Evolutionary conservation across 257 asterid species (phyloP).

Genomic region (Eustoma russellianum): DNA sequence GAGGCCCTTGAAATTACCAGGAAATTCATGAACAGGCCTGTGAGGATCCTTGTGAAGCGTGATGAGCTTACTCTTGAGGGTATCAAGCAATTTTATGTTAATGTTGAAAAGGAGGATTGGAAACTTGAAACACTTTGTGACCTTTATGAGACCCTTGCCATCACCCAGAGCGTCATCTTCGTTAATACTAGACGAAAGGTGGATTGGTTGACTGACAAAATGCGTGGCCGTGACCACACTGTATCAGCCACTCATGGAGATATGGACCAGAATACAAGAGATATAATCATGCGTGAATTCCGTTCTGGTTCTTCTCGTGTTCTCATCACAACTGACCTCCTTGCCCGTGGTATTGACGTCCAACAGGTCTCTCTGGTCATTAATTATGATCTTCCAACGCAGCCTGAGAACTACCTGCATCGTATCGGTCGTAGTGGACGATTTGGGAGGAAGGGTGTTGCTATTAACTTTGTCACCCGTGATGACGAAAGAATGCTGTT

Average conservation of each 20-base stretch:
- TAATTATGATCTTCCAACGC: slow-evolving; percentile 72
- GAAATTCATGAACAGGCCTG: slow-evolving; percentile 44
- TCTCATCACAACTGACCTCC: slow-evolving; percentile 67
- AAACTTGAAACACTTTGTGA: slow-evolving; percentile 38
- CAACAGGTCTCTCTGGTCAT: slow-evolving; percentile 80
- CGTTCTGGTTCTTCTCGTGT: slow-evolving; percentile 67
- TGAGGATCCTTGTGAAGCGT: slow-evolving; percentile 38
- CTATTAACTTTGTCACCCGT: slow-evolving; percentile 70
- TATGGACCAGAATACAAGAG: slow-evolving; percentile 45
- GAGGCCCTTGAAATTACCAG: slow-evolving; percentile 45
- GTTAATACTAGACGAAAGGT: slow-evolving; percentile 44
- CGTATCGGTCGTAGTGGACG: slow-evolving; percentile 86
- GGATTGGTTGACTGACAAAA: slow-evolving; percentile 41
- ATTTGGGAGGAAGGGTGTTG: slow-evolving; percentile 82
- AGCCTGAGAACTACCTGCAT: slow-evolving; percentile 79
- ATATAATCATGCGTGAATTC: slow-evolving; percentile 41
- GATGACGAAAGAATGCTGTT: slow-evolving; percentile 70
- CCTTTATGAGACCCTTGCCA: slow-evolving; percentile 38
- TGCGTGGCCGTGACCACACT: slow-evolving; percentile 40
- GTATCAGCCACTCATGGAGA: slow-evolving; percentile 45
- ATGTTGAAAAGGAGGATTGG: slow-evolving; percentile 35
- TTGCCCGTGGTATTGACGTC: slow-evolving; percentile 82
- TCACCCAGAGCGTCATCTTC: slow-evolving; percentile 42
- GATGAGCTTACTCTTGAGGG: slow-evolving; percentile 47
- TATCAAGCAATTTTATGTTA: slow-evolving; percentile 35